Conservation (phyloP, 129 eudicot genomes). For the Helianthus tuberosus region DNA sequence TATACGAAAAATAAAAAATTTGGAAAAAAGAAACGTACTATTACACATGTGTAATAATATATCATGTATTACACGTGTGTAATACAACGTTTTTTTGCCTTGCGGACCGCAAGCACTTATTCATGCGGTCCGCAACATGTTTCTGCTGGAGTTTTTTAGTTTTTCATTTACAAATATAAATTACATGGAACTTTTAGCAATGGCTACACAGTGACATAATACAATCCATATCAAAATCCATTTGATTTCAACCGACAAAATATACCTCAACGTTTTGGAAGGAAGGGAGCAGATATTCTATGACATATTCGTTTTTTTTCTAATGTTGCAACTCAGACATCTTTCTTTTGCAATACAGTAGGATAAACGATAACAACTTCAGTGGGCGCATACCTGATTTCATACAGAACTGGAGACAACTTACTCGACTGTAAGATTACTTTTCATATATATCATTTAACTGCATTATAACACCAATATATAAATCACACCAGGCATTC, state of each 20-base stretch:
- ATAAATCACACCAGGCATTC: not conserved
- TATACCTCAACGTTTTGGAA: constrained; percentile 22
- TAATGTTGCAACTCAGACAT: constrained; percentile 14
- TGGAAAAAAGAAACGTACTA: too few relatives aligned
- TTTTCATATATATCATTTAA: constrained; percentile 1
- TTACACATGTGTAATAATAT: too few relatives aligned
- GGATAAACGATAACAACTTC: constrained; percentile 65
- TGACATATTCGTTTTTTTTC: not conserved
- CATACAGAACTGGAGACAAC: constrained; percentile 70
- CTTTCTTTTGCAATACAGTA: constrained; percentile 48
- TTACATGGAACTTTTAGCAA: not conserved
- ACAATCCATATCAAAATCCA: constrained; percentile 10
- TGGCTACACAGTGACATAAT: not conserved
- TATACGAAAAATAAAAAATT: too few relatives aligned
- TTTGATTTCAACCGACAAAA: not conserved
- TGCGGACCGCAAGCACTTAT: too few relatives aligned
- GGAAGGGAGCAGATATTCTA: constrained; percentile 5
- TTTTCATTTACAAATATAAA: not conserved
- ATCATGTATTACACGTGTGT: too few relatives aligned
- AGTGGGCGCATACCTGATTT: constrained; percentile 61
- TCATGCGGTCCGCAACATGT: too few relatives aligned
- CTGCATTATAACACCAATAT: not conserved
- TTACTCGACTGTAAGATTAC: constrained; percentile 62
- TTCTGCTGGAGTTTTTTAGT: not conserved
- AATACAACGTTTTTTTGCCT: too few relatives aligned